These are phyloP conservation scores for Collariella sp. DNA, from an alignment of 495 filamentous ascomycete genomes.

Conservation along the genomic window DNA sequence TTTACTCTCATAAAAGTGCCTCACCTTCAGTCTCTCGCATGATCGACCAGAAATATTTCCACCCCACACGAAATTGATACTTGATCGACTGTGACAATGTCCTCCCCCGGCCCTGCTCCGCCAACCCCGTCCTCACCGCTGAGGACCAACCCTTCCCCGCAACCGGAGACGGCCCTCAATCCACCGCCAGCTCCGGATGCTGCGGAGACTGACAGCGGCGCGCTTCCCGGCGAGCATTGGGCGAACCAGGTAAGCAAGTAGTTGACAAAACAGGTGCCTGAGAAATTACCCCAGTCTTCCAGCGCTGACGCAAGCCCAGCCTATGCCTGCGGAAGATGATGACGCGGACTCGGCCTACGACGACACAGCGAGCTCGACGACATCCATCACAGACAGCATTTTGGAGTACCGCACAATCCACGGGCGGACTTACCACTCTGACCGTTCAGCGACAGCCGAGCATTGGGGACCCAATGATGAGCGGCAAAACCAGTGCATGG, in stretches of 20 bases:
- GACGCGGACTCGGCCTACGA: constrained; percentile 34
- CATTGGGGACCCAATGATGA: constrained; percentile 38
- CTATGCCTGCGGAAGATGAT: constrained; percentile 7
- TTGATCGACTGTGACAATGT: no score
- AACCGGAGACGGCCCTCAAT: neutral
- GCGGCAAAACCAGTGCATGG: constrained; percentile 30
- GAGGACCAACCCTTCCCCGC: no score
- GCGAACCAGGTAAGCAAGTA: neutral
- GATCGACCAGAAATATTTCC: no score
- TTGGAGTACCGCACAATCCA: constrained; percentile 36
- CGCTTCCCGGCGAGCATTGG: constrained; percentile 10
- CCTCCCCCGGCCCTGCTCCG: no score
- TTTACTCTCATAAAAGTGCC: no score
- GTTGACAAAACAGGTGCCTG: neutral
- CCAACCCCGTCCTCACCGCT: no score
- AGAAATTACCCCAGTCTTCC: no score
- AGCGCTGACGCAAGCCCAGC: neutral
- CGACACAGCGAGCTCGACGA: constrained; percentile 31
- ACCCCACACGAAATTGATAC: no score
- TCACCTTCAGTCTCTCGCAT: no score
- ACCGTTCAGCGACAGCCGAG: constrained; percentile 16
- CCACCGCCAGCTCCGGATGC: neutral
- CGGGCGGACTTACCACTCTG: constrained; percentile 33
- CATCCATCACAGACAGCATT: constrained; percentile 38
- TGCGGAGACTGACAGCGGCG: neutral